Evolutionary conservation across 805 yeast genomes (phyloP).

Genomic region (Monosporozyma solicola): DNA sequence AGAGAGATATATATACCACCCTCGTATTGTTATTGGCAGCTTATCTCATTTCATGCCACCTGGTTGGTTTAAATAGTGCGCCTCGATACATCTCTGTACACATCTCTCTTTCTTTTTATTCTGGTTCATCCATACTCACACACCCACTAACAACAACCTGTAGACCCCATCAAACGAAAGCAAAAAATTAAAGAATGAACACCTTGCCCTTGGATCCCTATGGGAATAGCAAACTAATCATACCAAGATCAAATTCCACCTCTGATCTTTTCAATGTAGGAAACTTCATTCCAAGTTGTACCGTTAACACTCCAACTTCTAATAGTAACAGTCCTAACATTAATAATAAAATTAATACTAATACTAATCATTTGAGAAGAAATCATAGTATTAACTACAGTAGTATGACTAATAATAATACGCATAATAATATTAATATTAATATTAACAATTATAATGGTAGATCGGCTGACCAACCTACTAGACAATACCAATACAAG

Average conservation of each 20-base stretch:
- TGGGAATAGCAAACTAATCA: constrained; percentile 1
- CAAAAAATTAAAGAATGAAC: neutral
- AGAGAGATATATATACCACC: too few species aligned
- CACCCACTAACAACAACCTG: neutral
- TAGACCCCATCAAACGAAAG: neutral
- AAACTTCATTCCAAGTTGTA: neutral
- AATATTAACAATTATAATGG: neutral
- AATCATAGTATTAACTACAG: neutral
- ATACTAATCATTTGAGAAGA: neutral
- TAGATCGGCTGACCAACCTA: neutral
- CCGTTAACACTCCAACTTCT: neutral
- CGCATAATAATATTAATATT: neutral
- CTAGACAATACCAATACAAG: neutral
- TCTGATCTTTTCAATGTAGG: constrained; percentile 16
- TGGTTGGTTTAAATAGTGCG: too few species aligned
- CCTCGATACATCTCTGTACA: too few species aligned
- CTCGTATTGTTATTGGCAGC: too few species aligned
- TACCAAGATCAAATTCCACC: constrained; percentile 21
- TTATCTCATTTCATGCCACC: too few species aligned
- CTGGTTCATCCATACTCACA: too few species aligned
- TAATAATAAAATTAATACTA: neutral
- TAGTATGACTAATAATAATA: neutral
- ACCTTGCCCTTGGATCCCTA: neutral
- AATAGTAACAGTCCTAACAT: neutral
- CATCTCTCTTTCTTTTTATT: too few species aligned